Evolutionary conservation across 2,329 filamentous ascomycete genomes (phyloP).

Genomic region (Bisporella sp.): DNA sequence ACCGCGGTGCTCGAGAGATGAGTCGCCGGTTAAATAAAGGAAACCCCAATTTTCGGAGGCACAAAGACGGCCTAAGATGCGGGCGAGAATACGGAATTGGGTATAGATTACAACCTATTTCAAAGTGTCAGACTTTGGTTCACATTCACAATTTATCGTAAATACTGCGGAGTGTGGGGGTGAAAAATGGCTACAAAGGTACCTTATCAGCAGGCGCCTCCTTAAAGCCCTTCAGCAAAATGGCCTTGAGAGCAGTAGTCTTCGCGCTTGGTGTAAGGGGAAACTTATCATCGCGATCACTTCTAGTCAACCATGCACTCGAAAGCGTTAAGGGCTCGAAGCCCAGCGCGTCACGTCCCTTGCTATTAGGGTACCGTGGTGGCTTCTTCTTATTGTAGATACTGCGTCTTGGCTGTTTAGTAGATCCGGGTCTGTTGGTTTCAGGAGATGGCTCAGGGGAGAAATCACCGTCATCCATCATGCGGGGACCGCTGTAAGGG

Average conservation of each 20-base stretch:
- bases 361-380: not conserved
- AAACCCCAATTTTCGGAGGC: slow-evolving; percentile 39
- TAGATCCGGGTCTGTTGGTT: too few species aligned
- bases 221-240: slow-evolving; percentile 32
- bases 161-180: not conserved
- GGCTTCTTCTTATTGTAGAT: too few species aligned
- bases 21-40: slow-evolving; percentile 38
- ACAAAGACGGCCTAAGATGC: slow-evolving; percentile 44
- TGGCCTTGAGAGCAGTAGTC: slow-evolving; percentile 27
- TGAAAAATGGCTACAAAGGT: not conserved
- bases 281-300: slow-evolving; percentile 17
- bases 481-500: slow-evolving; percentile 1
- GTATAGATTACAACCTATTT: slow-evolving; percentile 44
- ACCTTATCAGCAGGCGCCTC: slow-evolving; percentile 42
- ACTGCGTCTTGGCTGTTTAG: too few species aligned
- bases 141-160: not conserved
- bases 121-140: not conserved
- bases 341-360: slow-evolving; percentile 17
- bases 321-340: slow-evolving; percentile 19
- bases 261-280: slow-evolving; percentile 32
- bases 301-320: slow-evolving; percentile 17
- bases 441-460: not conserved
- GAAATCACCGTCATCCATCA: slow-evolving; percentile 10
- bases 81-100: slow-evolving; percentile 47
- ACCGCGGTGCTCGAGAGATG: slow-evolving; percentile 36